phyloP scores from a whole-genome alignment of 2,329 filamentous ascomycete genomes.

The Microsporum ferrugineum region DNA sequence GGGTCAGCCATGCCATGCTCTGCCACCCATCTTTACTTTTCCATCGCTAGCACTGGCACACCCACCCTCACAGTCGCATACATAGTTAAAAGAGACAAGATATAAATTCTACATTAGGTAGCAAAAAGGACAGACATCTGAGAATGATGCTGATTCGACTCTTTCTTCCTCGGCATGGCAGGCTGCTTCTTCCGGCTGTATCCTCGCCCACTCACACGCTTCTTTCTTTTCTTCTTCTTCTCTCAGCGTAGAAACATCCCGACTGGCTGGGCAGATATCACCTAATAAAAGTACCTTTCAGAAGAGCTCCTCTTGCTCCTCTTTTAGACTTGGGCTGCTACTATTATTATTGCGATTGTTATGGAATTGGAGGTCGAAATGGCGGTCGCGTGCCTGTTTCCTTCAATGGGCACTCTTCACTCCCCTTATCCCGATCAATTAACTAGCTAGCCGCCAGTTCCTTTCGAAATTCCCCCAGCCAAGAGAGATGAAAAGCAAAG shows the following conservation, averaged over 20 bases:
- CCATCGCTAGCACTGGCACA: too few species aligned
- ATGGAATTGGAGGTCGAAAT: neutral
- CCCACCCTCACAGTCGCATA: too few species aligned
- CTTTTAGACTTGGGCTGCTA: neutral
- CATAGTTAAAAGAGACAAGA: too few species aligned
- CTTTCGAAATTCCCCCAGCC: constrained; percentile 4
- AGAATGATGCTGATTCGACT: neutral
- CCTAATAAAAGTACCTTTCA: neutral
- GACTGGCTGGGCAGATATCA: neutral
- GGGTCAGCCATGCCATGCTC: neutral
- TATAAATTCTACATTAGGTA: too few species aligned
- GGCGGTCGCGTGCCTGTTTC: neutral
- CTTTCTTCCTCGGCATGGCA: neutral
- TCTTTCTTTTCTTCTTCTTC: neutral
- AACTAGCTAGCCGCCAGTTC: constrained; percentile 2
- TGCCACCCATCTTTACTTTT: neutral
- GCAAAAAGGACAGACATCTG: too few species aligned
- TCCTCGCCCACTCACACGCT: neutral
- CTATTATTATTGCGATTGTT: neutral
- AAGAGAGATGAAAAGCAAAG: neutral
- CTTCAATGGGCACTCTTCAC: neutral
- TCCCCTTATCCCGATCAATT: neutral
- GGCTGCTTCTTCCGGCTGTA: neutral
- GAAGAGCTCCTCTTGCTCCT: neutral
- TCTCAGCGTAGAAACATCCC: neutral